Evolutionary conservation across 805 yeast species (phyloP).

Genomic region (Hanseniaspora mollemarum): DNA sequence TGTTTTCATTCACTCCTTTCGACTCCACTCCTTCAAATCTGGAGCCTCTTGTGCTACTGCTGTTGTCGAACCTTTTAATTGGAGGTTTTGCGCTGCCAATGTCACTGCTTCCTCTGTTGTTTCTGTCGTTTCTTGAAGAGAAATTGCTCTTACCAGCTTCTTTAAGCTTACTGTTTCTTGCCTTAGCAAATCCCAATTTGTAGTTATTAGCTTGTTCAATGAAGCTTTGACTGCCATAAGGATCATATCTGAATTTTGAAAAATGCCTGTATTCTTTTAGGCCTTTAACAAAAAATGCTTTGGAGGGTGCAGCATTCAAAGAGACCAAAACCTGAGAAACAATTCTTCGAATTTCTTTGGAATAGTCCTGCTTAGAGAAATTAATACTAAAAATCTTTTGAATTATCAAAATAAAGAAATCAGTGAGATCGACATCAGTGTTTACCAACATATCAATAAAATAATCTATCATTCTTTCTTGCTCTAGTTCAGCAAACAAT

Average conservation of each 20-base stretch:
- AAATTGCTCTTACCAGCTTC: background rate
- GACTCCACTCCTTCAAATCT: background rate
- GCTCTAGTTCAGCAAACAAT: background rate
- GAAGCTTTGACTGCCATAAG: background rate
- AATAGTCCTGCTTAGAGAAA: background rate
- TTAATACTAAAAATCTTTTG: background rate
- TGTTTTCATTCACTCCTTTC: background rate
- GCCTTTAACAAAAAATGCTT: background rate
- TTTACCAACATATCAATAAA: background rate
- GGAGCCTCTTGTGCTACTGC: background rate
- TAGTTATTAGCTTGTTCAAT: background rate
- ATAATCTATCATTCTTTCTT: background rate
- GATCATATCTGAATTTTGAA: background rate
- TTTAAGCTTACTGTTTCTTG: background rate
- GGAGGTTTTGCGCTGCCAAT: background rate
- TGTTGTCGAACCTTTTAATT: background rate
- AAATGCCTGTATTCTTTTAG: background rate
- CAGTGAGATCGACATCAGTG: background rate
- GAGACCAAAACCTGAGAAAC: background rate
- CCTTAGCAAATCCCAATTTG: no score
- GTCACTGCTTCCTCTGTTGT: background rate
- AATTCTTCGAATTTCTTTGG: background rate
- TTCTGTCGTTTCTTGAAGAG: background rate
- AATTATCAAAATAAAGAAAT: background rate
- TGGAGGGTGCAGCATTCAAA: background rate